Percentiles rank a stretch among this genome's conserved stretches.
These are phyloP conservation scores for Vitis riparia DNA, from an alignment of 164 flowering plant species.

Conservation along the genomic window DNA sequence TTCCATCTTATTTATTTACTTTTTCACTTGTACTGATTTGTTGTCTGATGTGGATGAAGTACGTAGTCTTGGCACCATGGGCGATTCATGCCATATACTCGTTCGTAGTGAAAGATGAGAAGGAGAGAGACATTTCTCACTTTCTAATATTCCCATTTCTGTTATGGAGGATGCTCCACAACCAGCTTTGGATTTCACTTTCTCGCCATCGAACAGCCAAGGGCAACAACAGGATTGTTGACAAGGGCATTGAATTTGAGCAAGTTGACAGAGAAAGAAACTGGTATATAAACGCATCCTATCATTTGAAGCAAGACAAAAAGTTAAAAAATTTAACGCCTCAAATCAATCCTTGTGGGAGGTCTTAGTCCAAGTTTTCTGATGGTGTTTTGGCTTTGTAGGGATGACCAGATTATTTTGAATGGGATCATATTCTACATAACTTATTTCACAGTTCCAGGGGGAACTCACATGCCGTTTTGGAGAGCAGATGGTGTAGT, in stretches of 20 bases:
- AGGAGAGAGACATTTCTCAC: slow-evolving; percentile 13
- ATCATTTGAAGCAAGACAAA: background rate
- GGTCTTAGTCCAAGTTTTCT: background rate
- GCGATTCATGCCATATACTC: background rate
- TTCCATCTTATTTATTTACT: no score
- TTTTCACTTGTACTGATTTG: no score
- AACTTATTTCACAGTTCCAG: background rate
- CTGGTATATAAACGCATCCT: background rate
- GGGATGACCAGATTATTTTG: slow-evolving; percentile 46
- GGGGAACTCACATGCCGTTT: slow-evolving; percentile 12
- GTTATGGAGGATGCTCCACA: slow-evolving; percentile 45
- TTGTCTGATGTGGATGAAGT: no score
- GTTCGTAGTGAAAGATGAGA: no score
- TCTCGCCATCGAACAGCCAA: slow-evolving; percentile 57
- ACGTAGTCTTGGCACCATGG: no score
- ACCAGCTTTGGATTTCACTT: slow-evolving; percentile 55
- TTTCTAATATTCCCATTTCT: slow-evolving; percentile 39
- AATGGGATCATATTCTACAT: slow-evolving; percentile 27
- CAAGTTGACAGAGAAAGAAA: slow-evolving; percentile 17
- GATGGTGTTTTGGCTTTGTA: background rate
- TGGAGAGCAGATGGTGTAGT: slow-evolving; percentile 36
- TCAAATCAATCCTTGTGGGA: no score
- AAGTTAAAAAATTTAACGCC: background rate
- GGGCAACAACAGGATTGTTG: slow-evolving; percentile 37
- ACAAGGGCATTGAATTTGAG: slow-evolving; percentile 30